phyloP scores from a whole-genome alignment of 2,329 filamentous ascomycete species.

The Curvularia spicifera region DNA sequence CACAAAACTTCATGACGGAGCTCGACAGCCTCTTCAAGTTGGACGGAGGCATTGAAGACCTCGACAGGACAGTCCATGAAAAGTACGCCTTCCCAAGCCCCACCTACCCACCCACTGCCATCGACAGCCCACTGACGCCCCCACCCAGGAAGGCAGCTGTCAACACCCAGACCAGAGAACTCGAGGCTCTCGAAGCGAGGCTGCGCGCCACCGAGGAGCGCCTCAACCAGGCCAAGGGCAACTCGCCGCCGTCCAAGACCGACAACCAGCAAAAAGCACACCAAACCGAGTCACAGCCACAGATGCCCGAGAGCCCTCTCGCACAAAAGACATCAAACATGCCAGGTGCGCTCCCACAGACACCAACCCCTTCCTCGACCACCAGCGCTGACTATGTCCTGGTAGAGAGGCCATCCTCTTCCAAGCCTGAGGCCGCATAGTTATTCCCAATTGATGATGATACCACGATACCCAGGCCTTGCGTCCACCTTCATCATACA shows the following conservation, averaged over 20 bases:
- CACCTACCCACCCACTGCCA: background rate
- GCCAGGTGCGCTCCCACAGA: conserved; percentile 43
- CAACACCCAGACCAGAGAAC: conserved; percentile 74
- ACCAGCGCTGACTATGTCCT: conserved; percentile 47
- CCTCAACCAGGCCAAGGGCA: conserved; percentile 56
- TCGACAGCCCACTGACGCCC: conserved; percentile 16
- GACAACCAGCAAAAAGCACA: conserved; percentile 38
- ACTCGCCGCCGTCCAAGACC: conserved; percentile 40
- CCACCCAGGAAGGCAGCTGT: conserved; percentile 76
- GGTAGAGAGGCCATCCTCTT: conserved; percentile 42
- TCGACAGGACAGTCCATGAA: conserved; percentile 77
- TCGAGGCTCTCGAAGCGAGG: conserved; percentile 83
- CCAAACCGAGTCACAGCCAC: conserved; percentile 33
- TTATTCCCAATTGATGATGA: conserved; percentile 12
- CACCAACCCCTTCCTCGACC: conserved; percentile 40
- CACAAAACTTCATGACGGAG: conserved; percentile 83
- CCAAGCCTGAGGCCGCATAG: conserved; percentile 28
- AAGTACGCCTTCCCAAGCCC: conserved; percentile 68
- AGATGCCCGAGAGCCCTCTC: conserved; percentile 41
- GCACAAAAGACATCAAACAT: conserved; percentile 27
- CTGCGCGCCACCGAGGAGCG: conserved; percentile 85
- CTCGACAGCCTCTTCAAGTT: conserved; percentile 90
- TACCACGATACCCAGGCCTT: conserved; percentile 22
- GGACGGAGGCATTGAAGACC: conserved; percentile 75
- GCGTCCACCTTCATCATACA: conserved; percentile 13